Evolutionary conservation across 2,329 filamentous ascomycete genomes (phyloP), one percentile per base, ranked within the genome.

Genomic region (Anisogramma anomala): DNA sequence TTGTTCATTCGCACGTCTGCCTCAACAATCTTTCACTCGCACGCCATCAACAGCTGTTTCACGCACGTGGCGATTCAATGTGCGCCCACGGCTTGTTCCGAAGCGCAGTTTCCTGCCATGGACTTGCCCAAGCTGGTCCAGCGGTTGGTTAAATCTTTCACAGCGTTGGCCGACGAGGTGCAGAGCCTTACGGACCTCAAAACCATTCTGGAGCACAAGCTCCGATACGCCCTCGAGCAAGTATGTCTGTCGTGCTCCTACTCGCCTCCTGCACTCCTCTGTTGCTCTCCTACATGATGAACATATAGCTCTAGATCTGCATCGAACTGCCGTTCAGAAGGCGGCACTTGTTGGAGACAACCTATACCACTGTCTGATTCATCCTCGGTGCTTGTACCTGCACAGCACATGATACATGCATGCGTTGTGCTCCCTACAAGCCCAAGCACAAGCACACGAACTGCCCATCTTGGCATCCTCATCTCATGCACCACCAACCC

Each of bases 171-270:
- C 51, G 71, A 79, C 60, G 71, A 81, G 61, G 74, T 79, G 31
- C 76, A 81, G 60, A 67, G 65, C 41, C 57, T 81, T 55, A 71
- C 71, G 49, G 76, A 80, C 56, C 69, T 72, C 50, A 79, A 79
- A 55, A 77, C 72, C 20, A 71, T 80, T 41, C 62, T 81, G 45
- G 75, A 80, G 61, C 74, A 80, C 59, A 81, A 81, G 60, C 64
- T 80, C 50, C 69, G 73, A 39, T 80, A 74, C 61, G 76, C 76
- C 23, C 75, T 79, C 51, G 74, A 79, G 57, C 75, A 79, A 68
- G 77, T 80, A 68, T 58, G 71, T 54, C 11, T 13, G 15, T 9
- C n/a, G 6, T 18, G 6, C 11, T 23, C 35, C 15, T 8, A 11
- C 10, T 14, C 3, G 10, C 10, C 23, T 39, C 34, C 32, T 39